Conservation (phyloP, 2,329 filamentous ascomycete species). For the Microcyclosporella mali region DNA sequence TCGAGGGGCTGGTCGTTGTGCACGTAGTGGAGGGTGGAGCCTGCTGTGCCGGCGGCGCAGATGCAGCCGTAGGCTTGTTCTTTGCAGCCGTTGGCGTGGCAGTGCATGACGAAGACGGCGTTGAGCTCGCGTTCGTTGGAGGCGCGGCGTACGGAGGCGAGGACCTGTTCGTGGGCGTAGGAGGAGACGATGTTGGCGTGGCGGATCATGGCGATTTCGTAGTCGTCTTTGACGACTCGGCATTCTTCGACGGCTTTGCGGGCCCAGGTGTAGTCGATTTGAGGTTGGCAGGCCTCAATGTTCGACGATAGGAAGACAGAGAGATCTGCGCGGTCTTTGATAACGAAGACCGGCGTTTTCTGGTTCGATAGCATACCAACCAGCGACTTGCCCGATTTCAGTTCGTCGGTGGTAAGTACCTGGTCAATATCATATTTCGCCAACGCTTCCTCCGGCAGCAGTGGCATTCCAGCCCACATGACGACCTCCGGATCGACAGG, state of each 20-base stretch:
- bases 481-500: conserved; percentile 82
- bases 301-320: conserved; percentile 47
- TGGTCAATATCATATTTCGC: conserved; percentile 55
- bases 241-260: conserved; percentile 69
- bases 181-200: conserved; percentile 77
- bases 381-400: conserved; percentile 65
- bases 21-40: conserved; percentile 82
- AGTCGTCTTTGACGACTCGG: conserved; percentile 74
- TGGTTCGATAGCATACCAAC: conserved; percentile 39
- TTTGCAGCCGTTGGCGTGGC: conserved; percentile 66
- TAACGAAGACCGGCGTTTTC: conserved; percentile 60
- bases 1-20: conserved; percentile 65
- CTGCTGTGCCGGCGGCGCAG: conserved; percentile 71
- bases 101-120: conserved; percentile 69
- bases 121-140: conserved; percentile 78
- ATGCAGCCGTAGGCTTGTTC: conserved; percentile 87
- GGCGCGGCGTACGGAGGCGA: conserved; percentile 55
- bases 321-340: conserved; percentile 62
- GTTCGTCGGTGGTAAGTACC: conserved; percentile 47
- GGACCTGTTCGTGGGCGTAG: conserved; percentile 68
- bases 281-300: conserved; percentile 60
- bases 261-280: conserved; percentile 52
- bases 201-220: conserved; percentile 77
- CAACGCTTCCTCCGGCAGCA: conserved; percentile 68
- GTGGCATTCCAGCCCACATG: conserved; percentile 91